These are phyloP conservation scores for Leptosphaerulina australis DNA, from an alignment of 2,329 filamentous ascomycete species.

Conservation along the genomic window DNA sequence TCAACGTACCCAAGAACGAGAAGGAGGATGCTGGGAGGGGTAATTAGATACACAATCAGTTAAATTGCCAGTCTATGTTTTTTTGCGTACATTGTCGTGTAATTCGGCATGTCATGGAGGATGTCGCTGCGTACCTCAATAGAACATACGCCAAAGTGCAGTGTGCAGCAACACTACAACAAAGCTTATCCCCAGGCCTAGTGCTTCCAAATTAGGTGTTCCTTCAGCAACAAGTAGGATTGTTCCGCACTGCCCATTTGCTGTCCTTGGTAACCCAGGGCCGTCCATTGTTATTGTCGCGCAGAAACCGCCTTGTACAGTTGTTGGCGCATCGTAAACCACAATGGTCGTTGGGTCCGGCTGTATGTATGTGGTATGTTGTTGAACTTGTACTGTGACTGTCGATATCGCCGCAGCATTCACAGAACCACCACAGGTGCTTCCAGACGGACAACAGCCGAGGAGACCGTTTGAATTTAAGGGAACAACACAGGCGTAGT, in stretches of 20 bases:
- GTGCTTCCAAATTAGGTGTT: conserved; percentile 21
- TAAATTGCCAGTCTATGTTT: conserved; percentile 17
- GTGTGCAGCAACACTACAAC: conserved; percentile 32
- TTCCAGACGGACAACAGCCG: conserved; percentile 48
- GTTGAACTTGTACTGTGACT: conserved; percentile 42
- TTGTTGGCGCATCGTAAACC: conserved; percentile 31
- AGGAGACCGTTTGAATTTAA: conserved; percentile 43
- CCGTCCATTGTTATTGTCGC: conserved; percentile 46
- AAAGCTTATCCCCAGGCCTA: conserved; percentile 27
- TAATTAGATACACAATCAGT: conserved; percentile 39
- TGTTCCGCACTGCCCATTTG: conserved; percentile 45
- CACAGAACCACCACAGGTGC: conserved; percentile 41
- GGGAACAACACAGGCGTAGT: conserved; percentile 43
- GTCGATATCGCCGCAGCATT: conserved; percentile 44
- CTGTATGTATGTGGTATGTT: conserved; percentile 39
- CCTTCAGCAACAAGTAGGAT: conserved; percentile 45
- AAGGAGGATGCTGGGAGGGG: conserved; percentile 59
- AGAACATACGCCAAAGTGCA: conserved; percentile 38
- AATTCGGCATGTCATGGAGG: conserved; percentile 26
- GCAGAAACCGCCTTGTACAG: conserved; percentile 42
- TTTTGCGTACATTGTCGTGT: conserved; percentile 26
- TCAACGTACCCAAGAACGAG: conserved; percentile 60
- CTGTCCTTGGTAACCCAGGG: conserved; percentile 42
- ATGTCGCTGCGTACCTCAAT: neutral
- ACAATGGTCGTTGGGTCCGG: conserved; percentile 36